Evolutionary conservation across 805 yeast species (phyloP).

Genomic region (Schizosaccharomyces japonicus): DNA sequence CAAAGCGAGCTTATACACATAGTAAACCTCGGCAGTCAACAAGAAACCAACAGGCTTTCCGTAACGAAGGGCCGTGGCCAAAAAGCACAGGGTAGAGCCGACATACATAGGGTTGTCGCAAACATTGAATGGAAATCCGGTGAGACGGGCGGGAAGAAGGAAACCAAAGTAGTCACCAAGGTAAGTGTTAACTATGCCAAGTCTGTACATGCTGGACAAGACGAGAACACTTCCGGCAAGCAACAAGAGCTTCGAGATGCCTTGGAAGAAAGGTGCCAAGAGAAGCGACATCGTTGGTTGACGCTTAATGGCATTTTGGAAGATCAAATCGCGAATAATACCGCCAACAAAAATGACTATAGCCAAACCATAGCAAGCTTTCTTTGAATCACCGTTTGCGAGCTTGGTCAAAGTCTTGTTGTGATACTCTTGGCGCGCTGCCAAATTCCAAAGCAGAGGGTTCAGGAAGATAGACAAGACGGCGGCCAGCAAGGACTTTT

Average conservation of each 20-base stretch:
- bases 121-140: constrained; percentile 79
- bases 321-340: constrained; percentile 53
- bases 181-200: constrained; percentile 91
- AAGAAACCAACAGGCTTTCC: constrained; percentile 78
- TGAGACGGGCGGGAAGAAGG: constrained; percentile 70
- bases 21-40: constrained; percentile 45
- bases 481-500: constrained; percentile 13
- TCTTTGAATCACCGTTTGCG: constrained; percentile 36
- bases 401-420: constrained; percentile 53
- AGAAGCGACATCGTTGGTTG: constrained; percentile 47
- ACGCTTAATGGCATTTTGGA: constrained; percentile 41
- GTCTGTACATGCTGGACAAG: constrained; percentile 61
- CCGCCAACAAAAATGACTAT: constrained; percentile 67
- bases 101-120: constrained; percentile 90
- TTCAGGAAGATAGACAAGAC: constrained; percentile 59
- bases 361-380: constrained; percentile 74
- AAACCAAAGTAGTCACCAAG: constrained; percentile 97
- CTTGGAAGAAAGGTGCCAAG: constrained; percentile 18
- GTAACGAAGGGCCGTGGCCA: constrained; percentile 64
- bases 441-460: constrained; percentile 88
- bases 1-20: constrained; percentile 67
- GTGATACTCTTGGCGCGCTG: constrained; percentile 63
- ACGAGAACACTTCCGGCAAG: constrained; percentile 61
- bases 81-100: constrained; percentile 70
- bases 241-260: constrained; percentile 33